A percentile compares a stretch with the other conserved stretches of the same genome.
These are phyloP conservation scores for Arabis alpina DNA, from an alignment of 345 rosid species.

Conservation along the genomic window DNA sequence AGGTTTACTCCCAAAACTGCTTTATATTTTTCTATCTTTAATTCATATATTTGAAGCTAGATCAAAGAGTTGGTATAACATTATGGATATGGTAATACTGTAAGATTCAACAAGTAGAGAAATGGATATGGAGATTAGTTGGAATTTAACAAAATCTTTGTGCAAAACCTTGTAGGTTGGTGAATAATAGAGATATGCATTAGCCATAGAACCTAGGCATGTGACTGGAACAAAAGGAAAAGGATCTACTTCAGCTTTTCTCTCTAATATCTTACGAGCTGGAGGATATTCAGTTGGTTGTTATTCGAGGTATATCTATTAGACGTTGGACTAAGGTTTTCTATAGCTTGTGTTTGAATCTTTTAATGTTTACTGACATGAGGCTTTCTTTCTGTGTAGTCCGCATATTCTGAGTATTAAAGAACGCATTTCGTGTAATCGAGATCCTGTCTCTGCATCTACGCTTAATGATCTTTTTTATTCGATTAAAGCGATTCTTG, in stretches of 20 bases:
- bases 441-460: conserved; percentile 63
- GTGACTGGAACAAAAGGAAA: conserved; percentile 97
- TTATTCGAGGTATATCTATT: conserved; percentile 71
- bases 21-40: too few species aligned
- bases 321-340: not conserved
- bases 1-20: conserved; percentile 19
- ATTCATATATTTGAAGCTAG: too few species aligned
- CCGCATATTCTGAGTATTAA: conserved; percentile 82
- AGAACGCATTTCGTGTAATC: conserved; percentile 74
- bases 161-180: too few species aligned
- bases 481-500: conserved; percentile 56
- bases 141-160: too few species aligned
- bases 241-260: conserved; percentile 88
- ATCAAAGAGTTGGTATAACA: too few species aligned
- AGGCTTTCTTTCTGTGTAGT: conserved; percentile 45
- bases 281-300: conserved; percentile 84
- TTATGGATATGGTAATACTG: too few species aligned
- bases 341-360: not conserved
- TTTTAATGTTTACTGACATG: conserved; percentile 5
- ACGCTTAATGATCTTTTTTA: conserved; percentile 61
- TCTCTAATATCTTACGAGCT: conserved; percentile 71
- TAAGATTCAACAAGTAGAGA: too few species aligned
- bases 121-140: too few species aligned
- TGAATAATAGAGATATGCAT: too few species aligned
- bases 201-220: too few species aligned